These are phyloP conservation scores for Tuber indicum DNA, from an alignment of 495 filamentous ascomycete genomes.

Conservation along the genomic window DNA sequence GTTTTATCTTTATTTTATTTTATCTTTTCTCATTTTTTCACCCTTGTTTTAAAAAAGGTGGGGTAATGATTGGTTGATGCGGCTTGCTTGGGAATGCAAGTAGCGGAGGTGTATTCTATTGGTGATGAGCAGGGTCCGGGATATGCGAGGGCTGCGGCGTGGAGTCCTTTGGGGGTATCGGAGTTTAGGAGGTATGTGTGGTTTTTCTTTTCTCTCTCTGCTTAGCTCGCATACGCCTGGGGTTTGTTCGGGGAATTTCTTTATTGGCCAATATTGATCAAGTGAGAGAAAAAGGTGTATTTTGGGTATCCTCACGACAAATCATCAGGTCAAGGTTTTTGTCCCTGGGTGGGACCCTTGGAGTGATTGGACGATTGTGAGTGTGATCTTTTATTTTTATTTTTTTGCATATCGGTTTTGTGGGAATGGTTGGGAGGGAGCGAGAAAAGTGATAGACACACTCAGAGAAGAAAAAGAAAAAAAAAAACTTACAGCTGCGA, in stretches of 20 bases:
- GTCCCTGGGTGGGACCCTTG: slow-evolving; percentile 37
- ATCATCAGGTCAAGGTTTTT: slow-evolving; percentile 44
- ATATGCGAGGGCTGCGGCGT: slow-evolving; percentile 50
- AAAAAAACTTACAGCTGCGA: not conserved
- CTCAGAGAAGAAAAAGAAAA: not conserved
- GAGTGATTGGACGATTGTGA: slow-evolving; percentile 39
- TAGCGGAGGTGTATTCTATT: slow-evolving; percentile 47
- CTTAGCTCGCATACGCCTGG: not conserved
- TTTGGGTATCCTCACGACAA: slow-evolving; percentile 57
- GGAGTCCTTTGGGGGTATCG: slow-evolving; percentile 58
- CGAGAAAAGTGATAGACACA: not conserved
- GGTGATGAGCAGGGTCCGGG: slow-evolving; percentile 58
- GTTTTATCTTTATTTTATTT: not conserved
- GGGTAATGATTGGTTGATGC: slow-evolving; percentile 3
- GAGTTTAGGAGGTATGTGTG: slow-evolving; percentile 51
- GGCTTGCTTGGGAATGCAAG: not conserved
- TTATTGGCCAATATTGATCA: slow-evolving; percentile 20
- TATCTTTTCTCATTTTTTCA: not conserved
- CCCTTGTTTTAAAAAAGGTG: not conserved
- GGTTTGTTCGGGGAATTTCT: slow-evolving; percentile 13
- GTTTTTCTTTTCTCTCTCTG: not conserved
- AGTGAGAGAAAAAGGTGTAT: slow-evolving; percentile 38
- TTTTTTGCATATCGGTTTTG: slow-evolving; percentile 15
- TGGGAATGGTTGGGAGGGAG: not conserved
- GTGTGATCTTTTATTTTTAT: slow-evolving; percentile 37